phyloP scores from a whole-genome alignment of 2,329 filamentous ascomycete species.

The Fusarium miscanthi region DNA sequence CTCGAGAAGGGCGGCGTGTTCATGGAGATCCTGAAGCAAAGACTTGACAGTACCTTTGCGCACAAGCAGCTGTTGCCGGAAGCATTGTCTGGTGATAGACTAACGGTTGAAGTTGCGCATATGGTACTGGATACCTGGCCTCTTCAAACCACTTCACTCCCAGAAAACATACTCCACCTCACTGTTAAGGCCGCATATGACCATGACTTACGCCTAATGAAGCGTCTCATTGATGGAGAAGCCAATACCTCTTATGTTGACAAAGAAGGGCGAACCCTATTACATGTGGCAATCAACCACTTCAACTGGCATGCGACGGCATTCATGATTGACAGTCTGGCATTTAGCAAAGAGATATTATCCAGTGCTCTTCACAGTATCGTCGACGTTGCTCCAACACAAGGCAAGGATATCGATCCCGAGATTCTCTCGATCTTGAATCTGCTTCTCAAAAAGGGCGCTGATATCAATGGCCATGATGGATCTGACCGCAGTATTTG shows the following conservation, averaged over 20 bases:
- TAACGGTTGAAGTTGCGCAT: rapidly evolving
- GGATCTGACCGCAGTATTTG: rapidly evolving
- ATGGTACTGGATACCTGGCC: background rate
- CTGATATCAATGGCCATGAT: rapidly evolving
- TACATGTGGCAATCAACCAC: background rate
- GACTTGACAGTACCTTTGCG: background rate
- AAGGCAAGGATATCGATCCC: rapidly evolving
- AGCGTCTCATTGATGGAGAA: background rate
- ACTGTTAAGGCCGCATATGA: background rate
- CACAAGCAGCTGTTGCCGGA: background rate
- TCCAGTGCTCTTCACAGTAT: background rate
- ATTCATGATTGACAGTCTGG: rapidly evolving
- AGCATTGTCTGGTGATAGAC: rapidly evolving
- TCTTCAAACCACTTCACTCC: rapidly evolving
- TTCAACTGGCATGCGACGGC: rapidly evolving
- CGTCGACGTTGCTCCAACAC: rapidly evolving
- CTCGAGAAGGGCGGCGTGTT: rapidly evolving
- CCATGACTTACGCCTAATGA: rapidly evolving
- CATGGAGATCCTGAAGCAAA: background rate
- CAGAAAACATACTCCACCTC: background rate
- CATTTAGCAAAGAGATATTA: rapidly evolving
- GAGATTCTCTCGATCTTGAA: background rate
- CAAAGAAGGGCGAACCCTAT: rapidly evolving
- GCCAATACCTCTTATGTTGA: background rate
- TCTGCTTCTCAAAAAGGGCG: rapidly evolving